These are phyloP conservation scores for Corylus avellana DNA, from an alignment of 306 rosid species.

Conservation along the genomic window DNA sequence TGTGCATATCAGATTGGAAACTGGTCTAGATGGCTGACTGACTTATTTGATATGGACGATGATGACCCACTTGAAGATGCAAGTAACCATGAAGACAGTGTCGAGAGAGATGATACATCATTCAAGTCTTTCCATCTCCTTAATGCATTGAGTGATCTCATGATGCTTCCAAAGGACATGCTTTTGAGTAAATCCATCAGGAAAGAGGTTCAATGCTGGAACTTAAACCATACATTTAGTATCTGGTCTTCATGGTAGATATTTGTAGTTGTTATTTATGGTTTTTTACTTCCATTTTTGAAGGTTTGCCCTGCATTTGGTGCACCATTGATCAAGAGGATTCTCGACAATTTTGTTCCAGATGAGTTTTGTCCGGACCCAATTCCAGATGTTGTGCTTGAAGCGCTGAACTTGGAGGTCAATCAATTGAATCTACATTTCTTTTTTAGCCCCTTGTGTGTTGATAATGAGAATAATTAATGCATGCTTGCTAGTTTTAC, in stretches of 20 bases:
- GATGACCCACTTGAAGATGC: conserved; percentile 56
- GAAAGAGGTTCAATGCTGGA: conserved; percentile 70
- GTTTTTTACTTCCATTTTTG: conserved; percentile 30
- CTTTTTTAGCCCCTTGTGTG: neutral
- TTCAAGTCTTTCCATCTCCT: conserved; percentile 86
- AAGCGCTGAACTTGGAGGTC: conserved; percentile 81
- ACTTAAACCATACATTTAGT: conserved; percentile 19
- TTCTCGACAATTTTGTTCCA: conserved; percentile 69
- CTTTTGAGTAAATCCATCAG: conserved; percentile 68
- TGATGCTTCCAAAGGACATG: conserved; percentile 99
- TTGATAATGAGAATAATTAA: neutral
- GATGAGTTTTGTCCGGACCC: conserved; percentile 97
- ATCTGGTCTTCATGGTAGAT: neutral
- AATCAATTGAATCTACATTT: conserved; percentile 23
- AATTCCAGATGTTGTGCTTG: conserved; percentile 65
- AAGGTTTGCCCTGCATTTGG: conserved; percentile 92
- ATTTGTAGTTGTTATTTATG: conserved; percentile 26
- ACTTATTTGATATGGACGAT: conserved; percentile 75
- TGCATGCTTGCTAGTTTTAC: neutral
- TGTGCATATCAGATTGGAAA: conserved; percentile 73
- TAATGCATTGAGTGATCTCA: conserved; percentile 88
- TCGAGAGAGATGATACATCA: conserved; percentile 51
- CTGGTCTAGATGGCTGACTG: conserved; percentile 97
- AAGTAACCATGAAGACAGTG: conserved; percentile 37
- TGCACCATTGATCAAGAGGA: conserved; percentile 69